Evolutionary conservation across 345 rosid genomes (phyloP).

Genomic region (Hibiscus syriacus): DNA sequence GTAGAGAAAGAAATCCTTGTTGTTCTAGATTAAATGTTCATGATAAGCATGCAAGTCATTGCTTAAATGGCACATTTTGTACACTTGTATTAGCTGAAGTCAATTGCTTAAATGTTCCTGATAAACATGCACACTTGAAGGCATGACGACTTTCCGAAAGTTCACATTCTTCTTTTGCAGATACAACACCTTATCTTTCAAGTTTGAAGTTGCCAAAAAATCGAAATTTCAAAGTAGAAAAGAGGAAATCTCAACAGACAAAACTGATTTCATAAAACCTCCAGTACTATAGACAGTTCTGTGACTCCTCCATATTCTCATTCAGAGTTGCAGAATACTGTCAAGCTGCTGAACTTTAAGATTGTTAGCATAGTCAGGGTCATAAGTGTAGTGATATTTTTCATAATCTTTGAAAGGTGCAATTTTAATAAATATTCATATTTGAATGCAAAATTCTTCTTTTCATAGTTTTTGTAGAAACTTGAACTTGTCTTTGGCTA

Average conservation of each 20-base stretch:
- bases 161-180: not conserved
- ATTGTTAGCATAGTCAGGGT: not conserved
- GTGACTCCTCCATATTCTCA: not conserved
- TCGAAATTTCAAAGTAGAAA: not conserved
- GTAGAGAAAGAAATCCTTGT: not conserved
- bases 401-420: not conserved
- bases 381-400: not conserved
- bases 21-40: not conserved
- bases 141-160: not conserved
- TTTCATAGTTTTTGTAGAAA: conserved; percentile 1
- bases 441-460: not conserved
- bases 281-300: not conserved
- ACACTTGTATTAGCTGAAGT: no score
- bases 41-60: not conserved
- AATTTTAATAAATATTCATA: not conserved
- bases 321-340: not conserved
- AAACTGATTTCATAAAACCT: not conserved
- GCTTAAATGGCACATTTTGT: not conserved
- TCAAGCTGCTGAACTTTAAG: not conserved
- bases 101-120: no score
- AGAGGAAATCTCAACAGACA: not conserved
- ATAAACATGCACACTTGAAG: no score
- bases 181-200: not conserved
- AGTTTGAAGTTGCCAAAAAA: not conserved
- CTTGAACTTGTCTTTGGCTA: conserved; percentile 2